Evolutionary conservation across 116 monocot genomes (phyloP).

Genomic region (Cymodocea nodosa): DNA sequence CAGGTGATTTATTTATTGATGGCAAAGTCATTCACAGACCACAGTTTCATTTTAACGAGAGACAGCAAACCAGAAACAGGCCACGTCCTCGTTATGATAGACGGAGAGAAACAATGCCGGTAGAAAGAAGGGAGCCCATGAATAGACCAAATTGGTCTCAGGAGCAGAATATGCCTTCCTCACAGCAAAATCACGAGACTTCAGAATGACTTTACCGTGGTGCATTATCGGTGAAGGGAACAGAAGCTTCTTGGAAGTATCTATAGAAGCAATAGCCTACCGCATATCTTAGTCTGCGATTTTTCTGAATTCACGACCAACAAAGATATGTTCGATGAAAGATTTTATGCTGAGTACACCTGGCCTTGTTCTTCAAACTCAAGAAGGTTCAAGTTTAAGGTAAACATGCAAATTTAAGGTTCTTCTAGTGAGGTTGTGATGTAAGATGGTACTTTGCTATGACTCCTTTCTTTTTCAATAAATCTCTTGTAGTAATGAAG

Average conservation of each 20-base stretch:
- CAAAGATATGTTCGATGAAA: no score
- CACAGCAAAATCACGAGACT: constrained; percentile 3
- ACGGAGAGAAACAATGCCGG: constrained; percentile 61
- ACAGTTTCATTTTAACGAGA: constrained; percentile 73
- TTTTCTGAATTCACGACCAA: no score
- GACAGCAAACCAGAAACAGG: constrained; percentile 56
- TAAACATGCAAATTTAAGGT: background rate
- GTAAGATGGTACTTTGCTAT: no score
- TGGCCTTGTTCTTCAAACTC: background rate
- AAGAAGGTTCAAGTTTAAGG: background rate
- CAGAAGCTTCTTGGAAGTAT: background rate
- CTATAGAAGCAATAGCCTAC: background rate
- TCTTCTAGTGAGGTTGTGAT: no score
- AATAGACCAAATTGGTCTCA: background rate
- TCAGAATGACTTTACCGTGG: background rate
- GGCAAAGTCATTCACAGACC: constrained; percentile 91
- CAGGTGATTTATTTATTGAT: constrained; percentile 88
- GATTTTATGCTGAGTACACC: no score
- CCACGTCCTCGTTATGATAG: constrained; percentile 75
- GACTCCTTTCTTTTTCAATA: no score
- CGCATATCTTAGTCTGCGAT: no score
- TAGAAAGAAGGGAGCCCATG: constrained; percentile 48
- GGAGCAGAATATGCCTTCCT: background rate
- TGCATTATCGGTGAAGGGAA: constrained; percentile 2
- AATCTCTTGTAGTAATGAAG: no score